These are phyloP conservation scores for Torulaspora maleeae DNA, from an alignment of 805 yeast genomes.

Conservation along the genomic window DNA sequence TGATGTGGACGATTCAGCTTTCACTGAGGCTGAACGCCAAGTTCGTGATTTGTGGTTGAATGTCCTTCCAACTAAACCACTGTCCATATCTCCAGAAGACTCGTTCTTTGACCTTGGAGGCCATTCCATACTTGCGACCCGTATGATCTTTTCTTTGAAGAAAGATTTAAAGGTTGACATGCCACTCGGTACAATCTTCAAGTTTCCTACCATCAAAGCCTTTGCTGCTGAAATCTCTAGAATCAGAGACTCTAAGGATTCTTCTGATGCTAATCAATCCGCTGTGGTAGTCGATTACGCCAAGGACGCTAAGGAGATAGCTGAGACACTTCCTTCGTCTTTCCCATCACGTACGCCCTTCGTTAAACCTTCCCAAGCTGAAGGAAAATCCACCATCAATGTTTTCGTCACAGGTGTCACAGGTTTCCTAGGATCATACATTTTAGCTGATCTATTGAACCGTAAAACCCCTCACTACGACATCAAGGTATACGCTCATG, in stretches of 20 bases:
- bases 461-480: conserved; percentile 41
- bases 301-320: conserved; percentile 63
- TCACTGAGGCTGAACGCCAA: conserved; percentile 59
- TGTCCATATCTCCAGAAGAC: conserved; percentile 69
- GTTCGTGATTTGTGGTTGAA: conserved; percentile 81
- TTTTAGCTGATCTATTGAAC: conserved; percentile 68
- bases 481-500: conserved; percentile 78
- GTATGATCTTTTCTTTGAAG: conserved; percentile 91
- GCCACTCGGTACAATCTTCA: conserved; percentile 87
- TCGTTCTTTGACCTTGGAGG: conserved; percentile 98
- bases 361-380: conserved; percentile 10
- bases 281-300: conserved; percentile 46
- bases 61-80: conserved; percentile 81
- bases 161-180: conserved; percentile 71
- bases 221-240: conserved; percentile 72
- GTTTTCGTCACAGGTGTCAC: conserved; percentile 94
- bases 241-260: conserved; percentile 44
- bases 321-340: conserved; percentile 38
- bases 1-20: conserved; percentile 46
- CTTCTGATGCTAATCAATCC: conserved; percentile 26
- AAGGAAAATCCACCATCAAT: conserved; percentile 39
- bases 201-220: conserved; percentile 74
- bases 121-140: conserved; percentile 92
- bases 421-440: conserved; percentile 92
- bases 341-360: conserved; percentile 44